A percentile compares a stretch with the other conserved stretches of the same genome.
Evolutionary conservation across 805 yeast genomes (phyloP).

Genomic region (Cyberlindnera americana): DNA sequence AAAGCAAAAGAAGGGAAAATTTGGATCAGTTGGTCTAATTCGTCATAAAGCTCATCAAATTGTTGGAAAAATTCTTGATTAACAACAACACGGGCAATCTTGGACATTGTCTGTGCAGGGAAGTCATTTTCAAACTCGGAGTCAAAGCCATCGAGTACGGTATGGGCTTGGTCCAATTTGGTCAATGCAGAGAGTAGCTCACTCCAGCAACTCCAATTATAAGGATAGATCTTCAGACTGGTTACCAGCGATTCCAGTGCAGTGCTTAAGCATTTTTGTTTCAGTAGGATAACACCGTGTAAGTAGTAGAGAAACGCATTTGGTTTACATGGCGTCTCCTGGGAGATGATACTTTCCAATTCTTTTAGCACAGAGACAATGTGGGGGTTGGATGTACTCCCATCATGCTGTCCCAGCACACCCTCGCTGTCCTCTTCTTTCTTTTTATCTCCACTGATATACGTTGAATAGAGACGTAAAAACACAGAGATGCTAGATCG

Average conservation of each 20-base stretch:
- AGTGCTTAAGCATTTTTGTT: conserved; percentile 51
- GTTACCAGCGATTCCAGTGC: conserved; percentile 62
- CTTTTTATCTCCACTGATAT: conserved; percentile 73
- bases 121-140: conserved; percentile 17
- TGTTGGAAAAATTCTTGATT: conserved; percentile 76
- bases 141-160: conserved; percentile 21
- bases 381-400: conserved; percentile 27
- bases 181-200: conserved; percentile 65
- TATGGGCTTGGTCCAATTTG: conserved; percentile 56
- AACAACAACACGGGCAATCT: conserved; percentile 21
- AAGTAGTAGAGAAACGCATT: conserved; percentile 67
- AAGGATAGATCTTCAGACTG: conserved; percentile 68
- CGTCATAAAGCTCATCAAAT: conserved; percentile 47
- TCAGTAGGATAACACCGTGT: conserved; percentile 62
- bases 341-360: conserved; percentile 32
- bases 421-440: conserved; percentile 71
- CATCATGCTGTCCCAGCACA: conserved; percentile 43
- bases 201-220: conserved; percentile 92
- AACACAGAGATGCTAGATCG: conserved; percentile 52
- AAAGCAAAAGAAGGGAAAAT: conserved; percentile 73
- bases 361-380: conserved; percentile 39
- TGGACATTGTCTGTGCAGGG: conserved; percentile 14
- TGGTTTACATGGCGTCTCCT: conserved; percentile 21
- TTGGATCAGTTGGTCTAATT: conserved; percentile 44
- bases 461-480: conserved; percentile 63